Evolutionary conservation across 148 eudicot genomes (phyloP).

Genomic region (Talinum fruticosum): DNA sequence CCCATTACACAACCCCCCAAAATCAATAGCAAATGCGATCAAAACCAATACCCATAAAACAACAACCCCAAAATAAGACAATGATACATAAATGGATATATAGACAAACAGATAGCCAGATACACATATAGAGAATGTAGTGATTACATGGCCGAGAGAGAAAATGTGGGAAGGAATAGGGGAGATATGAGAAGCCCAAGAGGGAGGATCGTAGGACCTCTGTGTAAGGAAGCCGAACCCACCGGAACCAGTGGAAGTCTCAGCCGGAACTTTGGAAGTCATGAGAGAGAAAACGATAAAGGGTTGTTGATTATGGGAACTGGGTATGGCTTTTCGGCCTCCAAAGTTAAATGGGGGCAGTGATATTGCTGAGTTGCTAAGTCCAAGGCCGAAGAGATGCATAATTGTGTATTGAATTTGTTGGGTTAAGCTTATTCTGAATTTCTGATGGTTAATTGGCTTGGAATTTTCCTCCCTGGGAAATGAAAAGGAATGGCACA

Average conservation of each 20-base stretch:
- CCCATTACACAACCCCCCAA: neutral
- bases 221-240: conserved; percentile 44
- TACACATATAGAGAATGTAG: neutral
- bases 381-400: neutral
- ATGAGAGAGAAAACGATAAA: neutral
- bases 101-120: neutral
- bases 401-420: neutral
- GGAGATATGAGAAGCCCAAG: conserved; percentile 81
- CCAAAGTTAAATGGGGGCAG: neutral
- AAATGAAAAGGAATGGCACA: no score
- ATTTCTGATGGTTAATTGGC: neutral
- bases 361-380: neutral
- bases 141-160: conserved; percentile 66
- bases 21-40: no score
- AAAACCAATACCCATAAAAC: neutral
- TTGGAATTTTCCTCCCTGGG: no score
- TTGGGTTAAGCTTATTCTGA: neutral
- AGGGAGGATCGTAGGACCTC: conserved; percentile 57
- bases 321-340: neutral
- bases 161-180: conserved; percentile 63
- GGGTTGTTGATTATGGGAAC: neutral
- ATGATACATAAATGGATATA: neutral
- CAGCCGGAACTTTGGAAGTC: neutral
- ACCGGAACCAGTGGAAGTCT: conserved; percentile 3
- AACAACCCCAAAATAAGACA: neutral